phyloP scores from a whole-genome alignment of 108 stramenopile species.

The Nitzschia sp. region DNA sequence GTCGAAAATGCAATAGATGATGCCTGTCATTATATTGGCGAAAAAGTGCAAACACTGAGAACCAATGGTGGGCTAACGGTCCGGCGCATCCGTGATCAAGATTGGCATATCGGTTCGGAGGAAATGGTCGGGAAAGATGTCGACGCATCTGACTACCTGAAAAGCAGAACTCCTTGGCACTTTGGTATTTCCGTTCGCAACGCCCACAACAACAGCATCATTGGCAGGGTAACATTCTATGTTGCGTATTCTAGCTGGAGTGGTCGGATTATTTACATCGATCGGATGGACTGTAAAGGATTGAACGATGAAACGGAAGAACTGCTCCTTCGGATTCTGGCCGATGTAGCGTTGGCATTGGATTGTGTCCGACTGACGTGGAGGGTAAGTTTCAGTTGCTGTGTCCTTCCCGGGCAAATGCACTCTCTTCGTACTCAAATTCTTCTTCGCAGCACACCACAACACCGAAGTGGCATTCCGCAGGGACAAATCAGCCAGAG shows the following conservation, averaged over 20 bases:
- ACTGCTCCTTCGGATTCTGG: conserved; percentile 10
- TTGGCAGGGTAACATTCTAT: conserved; percentile 30
- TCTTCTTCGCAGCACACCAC: conserved; percentile 8
- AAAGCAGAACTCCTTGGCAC: conserved; percentile 10
- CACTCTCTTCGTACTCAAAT: too few relatives aligned
- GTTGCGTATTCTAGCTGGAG: conserved; percentile 46
- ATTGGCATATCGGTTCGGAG: background rate
- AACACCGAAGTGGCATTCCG: conserved; percentile 14
- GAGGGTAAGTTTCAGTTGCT: conserved; percentile 15
- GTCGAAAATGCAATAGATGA: background rate
- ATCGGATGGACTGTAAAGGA: conserved; percentile 9
- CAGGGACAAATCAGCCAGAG: background rate
- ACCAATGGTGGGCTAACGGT: background rate
- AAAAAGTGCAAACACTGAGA: background rate
- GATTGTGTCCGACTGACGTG: conserved; percentile 23
- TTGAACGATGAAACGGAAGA: background rate
- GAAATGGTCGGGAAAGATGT: background rate
- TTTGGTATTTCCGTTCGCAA: conserved; percentile 7
- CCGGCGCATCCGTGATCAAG: background rate
- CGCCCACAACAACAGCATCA: background rate
- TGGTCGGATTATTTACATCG: conserved; percentile 31
- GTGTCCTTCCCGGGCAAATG: background rate
- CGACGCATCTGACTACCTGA: background rate
- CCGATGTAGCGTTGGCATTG: conserved; percentile 16
- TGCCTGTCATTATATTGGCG: background rate